phyloP scores from a whole-genome alignment of 2,329 filamentous ascomycete species.

The Shiraia sp. region DNA sequence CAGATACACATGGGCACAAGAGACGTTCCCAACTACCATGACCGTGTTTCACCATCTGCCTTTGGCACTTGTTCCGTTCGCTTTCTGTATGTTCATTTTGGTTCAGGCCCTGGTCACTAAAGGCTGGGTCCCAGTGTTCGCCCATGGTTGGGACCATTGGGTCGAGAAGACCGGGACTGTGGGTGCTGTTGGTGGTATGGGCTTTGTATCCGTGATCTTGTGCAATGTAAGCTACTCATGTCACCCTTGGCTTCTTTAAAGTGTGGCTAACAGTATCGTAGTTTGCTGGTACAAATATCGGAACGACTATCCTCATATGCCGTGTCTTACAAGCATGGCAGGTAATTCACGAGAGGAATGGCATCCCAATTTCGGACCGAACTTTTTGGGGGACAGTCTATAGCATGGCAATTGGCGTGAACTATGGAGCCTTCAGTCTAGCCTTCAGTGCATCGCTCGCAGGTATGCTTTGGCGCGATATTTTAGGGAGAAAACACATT shows the following conservation, averaged over 20 bases:
- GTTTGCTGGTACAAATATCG: constrained; percentile 79
- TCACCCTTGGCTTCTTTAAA: background rate
- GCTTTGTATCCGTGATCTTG: constrained; percentile 69
- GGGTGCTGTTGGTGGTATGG: constrained; percentile 73
- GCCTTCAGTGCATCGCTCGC: constrained; percentile 74
- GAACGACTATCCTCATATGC: constrained; percentile 72
- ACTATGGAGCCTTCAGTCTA: constrained; percentile 74
- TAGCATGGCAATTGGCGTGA: constrained; percentile 74
- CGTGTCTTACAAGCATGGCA: constrained; percentile 72
- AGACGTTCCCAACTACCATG: constrained; percentile 71
- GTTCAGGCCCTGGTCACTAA: constrained; percentile 74
- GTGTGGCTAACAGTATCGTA: constrained; percentile 33
- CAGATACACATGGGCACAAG: constrained; percentile 62
- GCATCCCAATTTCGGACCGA: constrained; percentile 60
- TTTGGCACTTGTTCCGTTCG: constrained; percentile 70
- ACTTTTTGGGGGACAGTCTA: constrained; percentile 77
- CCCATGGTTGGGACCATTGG: constrained; percentile 75
- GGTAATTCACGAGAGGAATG: constrained; percentile 57
- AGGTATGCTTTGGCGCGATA: constrained; percentile 73
- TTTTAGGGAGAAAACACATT: constrained; percentile 70
- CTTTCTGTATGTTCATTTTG: constrained; percentile 74
- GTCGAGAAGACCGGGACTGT: constrained; percentile 69
- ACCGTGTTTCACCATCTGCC: constrained; percentile 69
- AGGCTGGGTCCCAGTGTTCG: constrained; percentile 75
- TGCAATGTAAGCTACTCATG: constrained; percentile 65